phyloP scores from a whole-genome alignment of 2,329 filamentous ascomycete species.

The Colletotrichum aenigma region DNA sequence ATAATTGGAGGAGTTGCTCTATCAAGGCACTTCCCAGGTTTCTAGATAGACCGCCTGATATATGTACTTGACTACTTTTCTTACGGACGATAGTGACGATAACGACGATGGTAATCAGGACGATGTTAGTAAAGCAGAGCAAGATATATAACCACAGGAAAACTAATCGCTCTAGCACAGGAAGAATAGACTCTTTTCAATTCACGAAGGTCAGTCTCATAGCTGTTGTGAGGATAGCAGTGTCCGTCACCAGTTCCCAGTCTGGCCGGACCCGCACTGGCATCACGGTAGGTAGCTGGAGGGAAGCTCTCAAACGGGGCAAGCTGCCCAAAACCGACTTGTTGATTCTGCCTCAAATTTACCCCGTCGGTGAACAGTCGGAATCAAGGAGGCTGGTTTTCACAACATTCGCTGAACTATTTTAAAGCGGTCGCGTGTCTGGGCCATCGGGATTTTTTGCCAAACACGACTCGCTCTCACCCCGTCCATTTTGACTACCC shows the following conservation, averaged over 20 bases:
- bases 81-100: too few species aligned
- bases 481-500: background rate
- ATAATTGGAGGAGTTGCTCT: background rate
- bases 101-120: too few species aligned
- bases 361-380: background rate
- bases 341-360: background rate
- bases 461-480: background rate
- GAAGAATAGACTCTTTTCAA: background rate
- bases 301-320: background rate
- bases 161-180: background rate
- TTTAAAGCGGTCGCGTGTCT: background rate
- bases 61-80: too few species aligned
- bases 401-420: background rate
- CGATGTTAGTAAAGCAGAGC: too few species aligned
- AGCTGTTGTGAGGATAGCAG: background rate
- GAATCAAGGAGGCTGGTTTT: background rate
- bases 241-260: background rate
- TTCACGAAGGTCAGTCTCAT: background rate
- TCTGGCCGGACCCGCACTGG: background rate
- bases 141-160: background rate
- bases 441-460: constrained; percentile 6
- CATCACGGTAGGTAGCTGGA: background rate
- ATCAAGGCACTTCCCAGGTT: background rate
- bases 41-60: too few species aligned
- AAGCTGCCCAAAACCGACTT: background rate